phyloP scores from a whole-genome alignment of 495 filamentous ascomycete genomes.

The Aspergillus sclerotioniger region DNA sequence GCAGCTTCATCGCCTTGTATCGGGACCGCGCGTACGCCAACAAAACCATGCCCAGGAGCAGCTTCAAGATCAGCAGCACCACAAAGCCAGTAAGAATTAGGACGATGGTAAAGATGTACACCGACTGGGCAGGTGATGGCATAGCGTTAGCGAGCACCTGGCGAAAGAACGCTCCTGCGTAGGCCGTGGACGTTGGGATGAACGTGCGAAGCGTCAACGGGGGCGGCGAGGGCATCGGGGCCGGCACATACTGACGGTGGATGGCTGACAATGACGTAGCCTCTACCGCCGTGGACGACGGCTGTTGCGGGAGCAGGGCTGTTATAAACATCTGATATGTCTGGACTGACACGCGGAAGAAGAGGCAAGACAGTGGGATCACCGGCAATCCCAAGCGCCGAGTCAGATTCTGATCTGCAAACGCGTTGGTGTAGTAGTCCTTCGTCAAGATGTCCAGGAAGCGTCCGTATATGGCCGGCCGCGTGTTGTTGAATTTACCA shows the following conservation, averaged over 20 bases:
- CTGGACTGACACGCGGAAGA: conserved; percentile 90
- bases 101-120: conserved; percentile 61
- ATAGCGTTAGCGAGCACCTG: conserved; percentile 44
- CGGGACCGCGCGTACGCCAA: conserved; percentile 70
- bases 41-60: conserved; percentile 80
- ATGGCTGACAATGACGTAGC: conserved; percentile 62
- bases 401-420: conserved; percentile 83
- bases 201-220: conserved; percentile 39
- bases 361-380: conserved; percentile 88
- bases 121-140: conserved; percentile 43
- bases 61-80: conserved; percentile 72
- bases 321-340: conserved; percentile 99
- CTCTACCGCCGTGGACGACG: conserved; percentile 68
- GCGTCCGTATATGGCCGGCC: conserved; percentile 80
- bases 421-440: conserved; percentile 97
- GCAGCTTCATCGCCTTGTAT: conserved; percentile 75
- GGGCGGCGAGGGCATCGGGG: conserved; percentile 28
- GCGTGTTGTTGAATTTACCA: conserved; percentile 96
- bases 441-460: conserved; percentile 93
- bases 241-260: conserved; percentile 48
- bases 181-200: conserved; percentile 35
- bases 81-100: conserved; percentile 78
- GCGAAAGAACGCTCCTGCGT: conserved; percentile 37
- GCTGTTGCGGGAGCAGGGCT: conserved; percentile 71
- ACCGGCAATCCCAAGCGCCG: conserved; percentile 89